Percentiles rank a stretch among this genome's conserved stretches.
phyloP scores from a whole-genome alignment of 371 early-diverging fungal genomes.

The Mucor saturninus region DNA sequence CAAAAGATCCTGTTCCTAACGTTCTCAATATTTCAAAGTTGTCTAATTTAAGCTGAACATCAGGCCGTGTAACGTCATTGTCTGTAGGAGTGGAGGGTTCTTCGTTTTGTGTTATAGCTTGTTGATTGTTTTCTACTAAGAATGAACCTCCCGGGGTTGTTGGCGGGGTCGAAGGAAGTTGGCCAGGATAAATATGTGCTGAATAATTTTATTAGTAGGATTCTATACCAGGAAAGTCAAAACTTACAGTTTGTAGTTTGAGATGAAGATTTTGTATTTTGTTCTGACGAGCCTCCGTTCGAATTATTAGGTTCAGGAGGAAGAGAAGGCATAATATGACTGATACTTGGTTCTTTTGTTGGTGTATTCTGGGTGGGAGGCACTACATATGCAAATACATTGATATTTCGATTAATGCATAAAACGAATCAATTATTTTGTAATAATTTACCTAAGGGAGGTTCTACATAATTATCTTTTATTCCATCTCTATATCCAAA shows the following conservation, averaged over 20 bases:
- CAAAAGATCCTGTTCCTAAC: slow-evolving; percentile 96
- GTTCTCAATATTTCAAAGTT: slow-evolving; percentile 64
- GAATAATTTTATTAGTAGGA: neutral
- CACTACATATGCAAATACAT: slow-evolving; percentile 8
- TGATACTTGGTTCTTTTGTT: neutral
- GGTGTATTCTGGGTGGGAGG: slow-evolving; percentile 24
- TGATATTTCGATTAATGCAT: too few species aligned
- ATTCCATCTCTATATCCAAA: slow-evolving; percentile 28
- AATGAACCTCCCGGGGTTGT: slow-evolving; percentile 26
- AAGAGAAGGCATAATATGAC: neutral
- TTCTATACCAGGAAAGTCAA: too few species aligned
- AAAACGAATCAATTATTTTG: neutral
- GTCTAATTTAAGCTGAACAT: slow-evolving; percentile 19
- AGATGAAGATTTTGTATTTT: neutral
- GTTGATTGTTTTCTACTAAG: neutral
- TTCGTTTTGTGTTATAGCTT: neutral
- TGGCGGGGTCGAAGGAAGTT: slow-evolving; percentile 27
- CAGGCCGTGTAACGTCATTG: slow-evolving; percentile 28
- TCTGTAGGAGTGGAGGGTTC: neutral
- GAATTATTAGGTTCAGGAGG: neutral
- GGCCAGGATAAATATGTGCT: slow-evolving; percentile 22
- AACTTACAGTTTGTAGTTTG: too few species aligned
- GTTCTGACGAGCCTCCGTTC: neutral
- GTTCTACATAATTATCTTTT: slow-evolving; percentile 28
- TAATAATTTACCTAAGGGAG: slow-evolving; percentile 19